Conservation (phyloP, 305 asterid genomes). For the Andrographis paniculata region DNA sequence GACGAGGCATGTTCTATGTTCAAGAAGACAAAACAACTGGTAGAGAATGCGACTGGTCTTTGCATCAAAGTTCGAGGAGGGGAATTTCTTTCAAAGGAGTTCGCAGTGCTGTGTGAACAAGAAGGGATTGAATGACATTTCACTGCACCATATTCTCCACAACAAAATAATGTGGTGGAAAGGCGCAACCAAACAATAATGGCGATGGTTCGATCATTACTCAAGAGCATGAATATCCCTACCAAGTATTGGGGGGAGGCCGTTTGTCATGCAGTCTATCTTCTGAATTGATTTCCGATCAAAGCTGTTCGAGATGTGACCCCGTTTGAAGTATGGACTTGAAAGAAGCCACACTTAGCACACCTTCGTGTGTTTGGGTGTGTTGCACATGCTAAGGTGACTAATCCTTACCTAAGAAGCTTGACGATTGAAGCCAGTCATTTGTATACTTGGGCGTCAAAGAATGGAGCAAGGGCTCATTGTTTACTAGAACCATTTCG, state of each 20-base stretch:
- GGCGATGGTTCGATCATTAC: neutral
- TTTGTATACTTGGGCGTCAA: neutral
- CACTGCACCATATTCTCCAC: constrained; percentile 6
- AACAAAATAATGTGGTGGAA: constrained; percentile 3
- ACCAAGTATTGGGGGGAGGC: constrained; percentile 2
- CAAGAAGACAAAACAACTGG: neutral
- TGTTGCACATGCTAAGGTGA: neutral
- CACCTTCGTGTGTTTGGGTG: neutral
- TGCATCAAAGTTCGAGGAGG: neutral
- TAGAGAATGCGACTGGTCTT: neutral
- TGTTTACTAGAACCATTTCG: neutral
- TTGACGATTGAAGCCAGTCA: neutral
- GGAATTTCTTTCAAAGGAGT: neutral
- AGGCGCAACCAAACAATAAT: neutral
- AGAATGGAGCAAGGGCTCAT: neutral
- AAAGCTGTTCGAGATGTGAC: neutral
- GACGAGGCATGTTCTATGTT: neutral
- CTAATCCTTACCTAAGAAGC: neutral
- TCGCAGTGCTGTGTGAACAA: neutral
- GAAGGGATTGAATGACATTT: neutral
- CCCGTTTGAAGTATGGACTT: neutral
- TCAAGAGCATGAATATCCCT: neutral
- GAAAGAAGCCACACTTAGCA: neutral
- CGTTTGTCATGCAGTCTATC: neutral
- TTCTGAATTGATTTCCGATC: neutral